These are phyloP conservation scores for Vigna reflexopilosa DNA, from an alignment of 306 rosid genomes.

Conservation along the genomic window DNA sequence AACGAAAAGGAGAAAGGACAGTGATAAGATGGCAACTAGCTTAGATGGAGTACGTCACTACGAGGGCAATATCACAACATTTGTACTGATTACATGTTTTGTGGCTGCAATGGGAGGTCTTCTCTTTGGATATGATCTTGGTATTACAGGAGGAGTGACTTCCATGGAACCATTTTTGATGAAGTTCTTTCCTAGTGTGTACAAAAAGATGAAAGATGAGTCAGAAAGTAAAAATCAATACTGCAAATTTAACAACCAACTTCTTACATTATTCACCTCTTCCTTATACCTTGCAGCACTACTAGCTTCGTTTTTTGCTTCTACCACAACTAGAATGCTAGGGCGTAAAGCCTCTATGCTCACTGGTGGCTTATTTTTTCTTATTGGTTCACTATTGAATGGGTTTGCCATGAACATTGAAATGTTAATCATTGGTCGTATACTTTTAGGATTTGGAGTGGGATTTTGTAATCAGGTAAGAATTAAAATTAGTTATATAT, in stretches of 20 bases:
- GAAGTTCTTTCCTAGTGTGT: conserved; percentile 38
- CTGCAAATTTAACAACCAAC: conserved; percentile 40
- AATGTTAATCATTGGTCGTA: conserved; percentile 46
- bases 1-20: too few species aligned
- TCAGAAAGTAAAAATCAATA: background rate
- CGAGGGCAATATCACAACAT: conserved; percentile 43
- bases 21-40: conserved; percentile 49
- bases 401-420: conserved; percentile 28
- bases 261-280: conserved; percentile 50
- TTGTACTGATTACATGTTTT: conserved; percentile 41
- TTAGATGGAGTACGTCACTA: background rate
- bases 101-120: conserved; percentile 53
- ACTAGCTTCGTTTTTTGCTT: conserved; percentile 49
- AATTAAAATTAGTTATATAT: background rate
- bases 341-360: conserved; percentile 49
- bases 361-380: conserved; percentile 46
- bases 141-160: conserved; percentile 45
- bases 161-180: conserved; percentile 47
- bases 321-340: conserved; percentile 37
- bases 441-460: conserved; percentile 42
- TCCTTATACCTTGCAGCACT: conserved; percentile 49
- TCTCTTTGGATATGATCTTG: conserved; percentile 51
- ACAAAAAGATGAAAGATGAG: conserved; percentile 35
- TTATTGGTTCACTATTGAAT: conserved; percentile 44
- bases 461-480: conserved; percentile 47